phyloP scores from a whole-genome alignment of 176 grass and related monocot genomes.

The Bolboschoenus planiculmis region DNA sequence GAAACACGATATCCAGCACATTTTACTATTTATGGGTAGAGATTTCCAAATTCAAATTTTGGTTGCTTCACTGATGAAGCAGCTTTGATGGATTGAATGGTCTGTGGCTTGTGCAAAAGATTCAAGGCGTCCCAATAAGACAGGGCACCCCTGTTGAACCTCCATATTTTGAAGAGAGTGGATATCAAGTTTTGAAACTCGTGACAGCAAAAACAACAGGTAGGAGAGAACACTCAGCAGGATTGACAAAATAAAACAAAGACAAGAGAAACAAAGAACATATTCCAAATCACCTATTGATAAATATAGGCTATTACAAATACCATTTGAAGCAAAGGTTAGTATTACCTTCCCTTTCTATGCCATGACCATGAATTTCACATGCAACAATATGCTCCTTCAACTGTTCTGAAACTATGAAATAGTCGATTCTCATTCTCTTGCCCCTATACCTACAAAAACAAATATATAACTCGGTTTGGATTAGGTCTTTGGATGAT shows the following conservation, averaged over 20 bases:
- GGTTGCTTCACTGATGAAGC: neutral
- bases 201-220: neutral
- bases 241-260: neutral
- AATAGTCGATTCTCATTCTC: conserved; percentile 97
- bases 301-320: neutral
- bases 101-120: neutral
- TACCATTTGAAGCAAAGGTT: neutral
- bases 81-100: neutral
- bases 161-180: neutral
- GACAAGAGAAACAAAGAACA: neutral
- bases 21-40: neutral
- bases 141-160: neutral
- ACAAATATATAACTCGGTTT: conserved; percentile 13
- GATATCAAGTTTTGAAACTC: neutral
- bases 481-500: neutral
- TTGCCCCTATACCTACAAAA: conserved; percentile 72
- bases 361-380: conserved; percentile 83
- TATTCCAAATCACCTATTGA: neutral
- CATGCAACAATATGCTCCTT: conserved; percentile 67
- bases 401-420: conserved; percentile 55
- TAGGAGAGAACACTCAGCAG: neutral
- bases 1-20: neutral
- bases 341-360: conserved; percentile 79
- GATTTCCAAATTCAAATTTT: neutral
- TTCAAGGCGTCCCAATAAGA: neutral